Base-by-base conservation (phyloP, 257 asterid genomes). In the Rhazya stricta region DNA sequence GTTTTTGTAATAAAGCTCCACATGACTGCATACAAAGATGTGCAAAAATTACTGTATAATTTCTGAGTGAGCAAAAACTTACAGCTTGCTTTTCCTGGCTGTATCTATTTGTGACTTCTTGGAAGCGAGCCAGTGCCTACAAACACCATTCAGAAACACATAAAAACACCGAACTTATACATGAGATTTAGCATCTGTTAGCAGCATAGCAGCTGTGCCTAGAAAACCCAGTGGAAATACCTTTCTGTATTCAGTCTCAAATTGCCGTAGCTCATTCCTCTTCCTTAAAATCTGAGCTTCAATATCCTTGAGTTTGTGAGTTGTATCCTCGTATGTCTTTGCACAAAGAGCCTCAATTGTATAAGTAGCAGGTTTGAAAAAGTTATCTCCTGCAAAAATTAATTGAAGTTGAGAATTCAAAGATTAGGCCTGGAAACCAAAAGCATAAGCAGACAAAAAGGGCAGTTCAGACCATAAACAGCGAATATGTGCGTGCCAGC, bases 401-500 rank as follows among this genome's bases (percentile, higher is more conserved):
- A 74, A 36, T 48, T 57, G 77, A 74, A 62, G 32, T 25, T 77
- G 73, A 78, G 71, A 12, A 71, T n/a, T n/a, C 19, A 1, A 77
- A 23, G 7, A 29, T 30, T 37, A 56, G 66, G 72, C 66, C 74
- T 78, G 37, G 58, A 79, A 79, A 48, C 37, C 62, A 46, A 76
- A 56, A 75, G n/a, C 48, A 72, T 60, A 75, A 77, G 39, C 43
- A 74, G 50, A 74, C 10, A 25, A 50, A 79, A 79, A 32, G 77
- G 81, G 82, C 72, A 86, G 83, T 73, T 75, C 97, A 71, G 79
- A 95, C 99, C 99, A 84, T 95, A 95, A 83, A 95, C 98, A 72
- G 99, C 99, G 36, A 95, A 95, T 87, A 95, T 92, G 89, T 95
- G 99, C 69, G 98, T 91, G 84, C 99, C 99, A 74, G 98, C 86